Conservation (phyloP, 345 rosid genomes). For the Clarkia xantiana region DNA sequence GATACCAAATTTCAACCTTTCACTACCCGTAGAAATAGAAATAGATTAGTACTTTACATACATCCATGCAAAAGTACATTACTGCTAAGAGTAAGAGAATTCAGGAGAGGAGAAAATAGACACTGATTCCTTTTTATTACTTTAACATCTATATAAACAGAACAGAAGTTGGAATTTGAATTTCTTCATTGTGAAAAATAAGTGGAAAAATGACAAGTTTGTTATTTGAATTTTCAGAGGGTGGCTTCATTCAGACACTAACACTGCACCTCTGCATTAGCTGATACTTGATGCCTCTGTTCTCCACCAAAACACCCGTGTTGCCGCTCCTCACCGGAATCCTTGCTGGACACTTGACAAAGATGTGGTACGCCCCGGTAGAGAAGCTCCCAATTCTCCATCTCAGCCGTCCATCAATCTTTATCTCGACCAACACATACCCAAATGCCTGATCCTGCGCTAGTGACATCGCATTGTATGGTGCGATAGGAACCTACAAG, state of each 20-base stretch:
- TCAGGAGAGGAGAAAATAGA: no score
- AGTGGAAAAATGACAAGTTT: no score
- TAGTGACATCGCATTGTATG: constrained; percentile 14
- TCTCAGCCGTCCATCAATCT: constrained; percentile 13
- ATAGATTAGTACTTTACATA: no score
- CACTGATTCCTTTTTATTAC: no score
- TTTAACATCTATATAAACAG: no score
- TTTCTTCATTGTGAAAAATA: no score
- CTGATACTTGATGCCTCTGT: constrained; percentile 16
- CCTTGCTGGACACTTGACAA: constrained; percentile 25
- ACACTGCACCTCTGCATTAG: constrained; percentile 10
- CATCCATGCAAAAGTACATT: no score
- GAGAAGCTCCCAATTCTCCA: constrained; percentile 20
- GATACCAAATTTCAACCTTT: no score
- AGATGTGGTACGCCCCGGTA: constrained; percentile 16
- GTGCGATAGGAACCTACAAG: constrained; percentile 19
- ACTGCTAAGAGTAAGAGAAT: no score
- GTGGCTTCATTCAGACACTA: background rate
- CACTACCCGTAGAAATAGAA: no score
- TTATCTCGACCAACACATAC: constrained; percentile 9
- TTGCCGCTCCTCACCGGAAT: constrained; percentile 14
- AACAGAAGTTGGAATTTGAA: no score
- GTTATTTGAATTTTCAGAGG: background rate
- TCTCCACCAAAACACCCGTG: constrained; percentile 8
- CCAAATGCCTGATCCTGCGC: constrained; percentile 15